Conservation (phyloP, 208 protist species). For the Crithidia expoeki region DNA sequence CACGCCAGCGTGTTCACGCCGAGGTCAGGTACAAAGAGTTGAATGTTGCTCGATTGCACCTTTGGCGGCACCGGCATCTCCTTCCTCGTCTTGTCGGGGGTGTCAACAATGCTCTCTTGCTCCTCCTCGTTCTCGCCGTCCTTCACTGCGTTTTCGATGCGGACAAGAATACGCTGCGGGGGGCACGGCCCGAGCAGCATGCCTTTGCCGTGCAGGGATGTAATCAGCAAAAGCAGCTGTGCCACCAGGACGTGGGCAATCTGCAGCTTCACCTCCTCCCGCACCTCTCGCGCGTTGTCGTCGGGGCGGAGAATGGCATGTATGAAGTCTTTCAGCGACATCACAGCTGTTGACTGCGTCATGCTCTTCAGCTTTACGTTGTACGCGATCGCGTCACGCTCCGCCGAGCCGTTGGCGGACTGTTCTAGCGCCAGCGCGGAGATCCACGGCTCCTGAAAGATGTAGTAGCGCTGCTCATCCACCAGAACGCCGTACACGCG, state of each 20-base stretch:
- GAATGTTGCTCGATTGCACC: constrained; percentile 49
- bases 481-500: constrained; percentile 77
- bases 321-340: constrained; percentile 80
- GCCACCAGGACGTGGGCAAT: constrained; percentile 67
- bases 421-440: constrained; percentile 72
- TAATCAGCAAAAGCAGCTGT: constrained; percentile 75
- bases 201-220: constrained; percentile 78
- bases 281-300: constrained; percentile 19
- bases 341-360: constrained; percentile 46
- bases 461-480: constrained; percentile 82
- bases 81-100: constrained; percentile 19
- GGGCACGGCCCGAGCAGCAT: constrained; percentile 79
- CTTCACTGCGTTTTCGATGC: constrained; percentile 38
- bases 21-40: constrained; percentile 70
- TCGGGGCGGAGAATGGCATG: constrained; percentile 51
- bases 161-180: constrained; percentile 72
- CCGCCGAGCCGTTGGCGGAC: constrained; percentile 27
- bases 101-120: constrained; percentile 21
- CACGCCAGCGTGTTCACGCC: constrained; percentile 73
- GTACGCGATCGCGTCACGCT: constrained; percentile 49
- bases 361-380: constrained; percentile 57
- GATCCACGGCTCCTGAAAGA: constrained; percentile 81
- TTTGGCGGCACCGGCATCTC: constrained; percentile 5
- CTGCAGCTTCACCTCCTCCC: constrained; percentile 58
- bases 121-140: constrained; percentile 13